These are phyloP conservation scores for Sugiyamaella sp. DNA, from an alignment of 1,139 yeast genomes.

Conservation along the genomic window DNA sequence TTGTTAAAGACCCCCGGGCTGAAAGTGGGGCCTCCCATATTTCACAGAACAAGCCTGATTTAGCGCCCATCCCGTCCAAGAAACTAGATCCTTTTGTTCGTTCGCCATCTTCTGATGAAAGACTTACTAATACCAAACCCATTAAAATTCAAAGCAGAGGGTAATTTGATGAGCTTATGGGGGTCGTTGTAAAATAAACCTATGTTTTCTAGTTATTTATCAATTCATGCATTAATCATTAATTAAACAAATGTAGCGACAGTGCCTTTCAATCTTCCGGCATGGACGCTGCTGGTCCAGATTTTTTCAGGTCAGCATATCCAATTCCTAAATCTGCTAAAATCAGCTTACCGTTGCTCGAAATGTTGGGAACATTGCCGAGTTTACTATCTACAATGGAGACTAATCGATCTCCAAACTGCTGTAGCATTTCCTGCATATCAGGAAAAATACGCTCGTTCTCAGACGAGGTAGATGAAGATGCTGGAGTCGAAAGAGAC, in stretches of 20 bases:
- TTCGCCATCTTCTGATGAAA: conserved; percentile 14
- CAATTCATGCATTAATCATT: conserved; percentile 5
- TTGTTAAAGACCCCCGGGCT: background rate
- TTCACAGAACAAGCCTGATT: background rate
- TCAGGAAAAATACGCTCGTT: conserved; percentile 19
- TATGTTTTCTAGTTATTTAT: conserved; percentile 1
- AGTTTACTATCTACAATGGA: conserved; percentile 27
- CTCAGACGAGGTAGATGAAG: background rate
- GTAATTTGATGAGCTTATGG: background rate
- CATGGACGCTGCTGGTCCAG: background rate
- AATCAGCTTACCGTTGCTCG: too few species aligned
- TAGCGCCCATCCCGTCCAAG: background rate
- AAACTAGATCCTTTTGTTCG: conserved; percentile 18
- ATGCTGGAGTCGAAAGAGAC: background rate
- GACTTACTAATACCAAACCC: conserved; percentile 15
- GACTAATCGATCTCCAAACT: conserved; percentile 33
- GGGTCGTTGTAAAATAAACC: background rate
- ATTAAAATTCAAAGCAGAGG: conserved; percentile 12
- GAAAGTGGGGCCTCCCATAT: background rate
- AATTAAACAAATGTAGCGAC: background rate
- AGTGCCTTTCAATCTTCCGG: background rate
- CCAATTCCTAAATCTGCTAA: background rate
- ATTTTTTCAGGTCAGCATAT: background rate
- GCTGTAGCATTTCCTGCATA: conserved; percentile 25
- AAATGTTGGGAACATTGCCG: conserved; percentile 9